phyloP scores from a whole-genome alignment of 805 yeast species.

The Cyberlindnera mississippiensis region DNA sequence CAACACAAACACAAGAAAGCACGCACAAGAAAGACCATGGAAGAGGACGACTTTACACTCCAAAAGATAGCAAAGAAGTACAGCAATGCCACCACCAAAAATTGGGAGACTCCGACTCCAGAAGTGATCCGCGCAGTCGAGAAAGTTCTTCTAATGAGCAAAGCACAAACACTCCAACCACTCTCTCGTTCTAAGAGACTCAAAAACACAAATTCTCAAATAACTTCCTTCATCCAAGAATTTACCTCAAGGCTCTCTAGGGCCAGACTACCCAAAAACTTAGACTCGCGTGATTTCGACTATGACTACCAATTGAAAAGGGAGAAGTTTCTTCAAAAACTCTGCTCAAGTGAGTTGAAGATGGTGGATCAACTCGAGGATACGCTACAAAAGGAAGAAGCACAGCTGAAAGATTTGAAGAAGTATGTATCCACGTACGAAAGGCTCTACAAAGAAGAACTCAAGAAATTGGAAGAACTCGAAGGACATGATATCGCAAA shows the following conservation, averaged over 20 bases:
- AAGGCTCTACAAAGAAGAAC: constrained; percentile 11
- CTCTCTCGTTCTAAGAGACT: constrained; percentile 6
- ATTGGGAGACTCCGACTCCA: constrained; percentile 17
- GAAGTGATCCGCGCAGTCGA: constrained; percentile 11
- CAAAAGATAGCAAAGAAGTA: constrained; percentile 20
- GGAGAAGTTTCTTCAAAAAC: constrained; percentile 13
- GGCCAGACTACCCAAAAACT: constrained; percentile 16
- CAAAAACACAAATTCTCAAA: constrained; percentile 4
- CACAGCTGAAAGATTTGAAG: constrained; percentile 10
- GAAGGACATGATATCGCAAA: constrained; percentile 7
- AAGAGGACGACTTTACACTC: constrained; percentile 15
- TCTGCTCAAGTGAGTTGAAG: constrained; percentile 19
- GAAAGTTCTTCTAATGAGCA: constrained; percentile 17
- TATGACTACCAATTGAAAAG: constrained; percentile 21
- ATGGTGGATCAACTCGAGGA: constrained; percentile 16
- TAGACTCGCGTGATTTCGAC: constrained; percentile 18
- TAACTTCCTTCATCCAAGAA: constrained; percentile 11
- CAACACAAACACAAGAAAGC: background rate
- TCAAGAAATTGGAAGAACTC: constrained; percentile 8
- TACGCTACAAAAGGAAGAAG: constrained; percentile 9
- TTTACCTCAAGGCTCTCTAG: constrained; percentile 10
- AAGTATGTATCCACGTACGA: constrained; percentile 15
- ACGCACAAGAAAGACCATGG: background rate
- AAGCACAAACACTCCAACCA: constrained; percentile 14
- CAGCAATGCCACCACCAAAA: constrained; percentile 7